phyloP scores from a whole-genome alignment of 177 flowering plant species.

The Vitis hybrid region DNA sequence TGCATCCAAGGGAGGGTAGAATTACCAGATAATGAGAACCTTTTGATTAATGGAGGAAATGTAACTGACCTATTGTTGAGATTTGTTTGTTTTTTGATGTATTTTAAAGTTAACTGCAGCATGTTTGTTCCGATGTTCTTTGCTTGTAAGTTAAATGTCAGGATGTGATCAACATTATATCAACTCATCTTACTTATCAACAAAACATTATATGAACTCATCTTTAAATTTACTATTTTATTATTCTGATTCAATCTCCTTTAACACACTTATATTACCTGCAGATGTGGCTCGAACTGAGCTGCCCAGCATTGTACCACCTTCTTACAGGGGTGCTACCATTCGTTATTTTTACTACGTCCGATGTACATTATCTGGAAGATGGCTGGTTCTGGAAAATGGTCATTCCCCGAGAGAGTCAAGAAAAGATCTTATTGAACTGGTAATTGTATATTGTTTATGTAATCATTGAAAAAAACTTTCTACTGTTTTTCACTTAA shows the following conservation, averaged over 20 bases:
- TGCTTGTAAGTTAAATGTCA: too few species aligned
- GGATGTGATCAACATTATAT: too few species aligned
- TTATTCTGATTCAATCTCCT: slow-evolving; percentile 4
- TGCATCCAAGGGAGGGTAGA: too few species aligned
- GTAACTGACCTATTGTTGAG: too few species aligned
- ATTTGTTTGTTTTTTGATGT: too few species aligned
- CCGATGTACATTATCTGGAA: slow-evolving; percentile 53
- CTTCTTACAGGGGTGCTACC: slow-evolving; percentile 86
- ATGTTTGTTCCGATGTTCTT: too few species aligned
- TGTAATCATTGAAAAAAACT: too few species aligned
- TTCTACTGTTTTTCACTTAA: too few species aligned
- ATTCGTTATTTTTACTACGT: slow-evolving; percentile 84
- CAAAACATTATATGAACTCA: background rate
- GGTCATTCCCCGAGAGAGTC: slow-evolving; percentile 51
- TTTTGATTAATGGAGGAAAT: too few species aligned
- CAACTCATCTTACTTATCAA: too few species aligned
- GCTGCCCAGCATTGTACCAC: slow-evolving; percentile 78
- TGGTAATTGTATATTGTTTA: slow-evolving; percentile 37
- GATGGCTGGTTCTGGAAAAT: slow-evolving; percentile 67
- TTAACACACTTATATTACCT: slow-evolving; percentile 11
- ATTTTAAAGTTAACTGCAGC: too few species aligned
- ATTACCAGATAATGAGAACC: too few species aligned
- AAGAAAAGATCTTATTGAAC: slow-evolving; percentile 41
- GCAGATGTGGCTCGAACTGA: slow-evolving; percentile 70
- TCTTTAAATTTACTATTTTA: background rate